Conservation (phyloP, 768 basidiomycete genomes). For the Boletus edulis region DNA sequence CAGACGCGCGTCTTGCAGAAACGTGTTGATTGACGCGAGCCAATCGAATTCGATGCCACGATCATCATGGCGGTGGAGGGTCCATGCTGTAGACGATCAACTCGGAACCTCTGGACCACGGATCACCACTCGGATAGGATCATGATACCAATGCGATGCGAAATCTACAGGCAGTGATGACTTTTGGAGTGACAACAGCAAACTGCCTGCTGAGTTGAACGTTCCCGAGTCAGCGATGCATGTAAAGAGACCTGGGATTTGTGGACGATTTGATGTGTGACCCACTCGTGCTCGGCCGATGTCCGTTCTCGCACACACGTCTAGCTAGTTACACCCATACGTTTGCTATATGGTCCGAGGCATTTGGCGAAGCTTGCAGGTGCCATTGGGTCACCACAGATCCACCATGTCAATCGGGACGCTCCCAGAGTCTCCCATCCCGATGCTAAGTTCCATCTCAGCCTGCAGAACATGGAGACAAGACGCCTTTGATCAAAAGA, state of each 20-base stretch:
- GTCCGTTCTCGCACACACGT: too few species aligned
- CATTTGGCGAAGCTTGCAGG: constrained; percentile 2
- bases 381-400: not conserved
- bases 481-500: constrained; percentile 51
- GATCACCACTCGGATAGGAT: too few species aligned
- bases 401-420: constrained; percentile 18
- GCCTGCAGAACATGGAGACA: constrained; percentile 74
- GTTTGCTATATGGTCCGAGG: constrained; percentile 8
- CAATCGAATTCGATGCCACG: constrained; percentile 16
- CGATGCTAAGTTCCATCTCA: constrained; percentile 56
- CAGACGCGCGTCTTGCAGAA: constrained; percentile 17
- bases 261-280: too few species aligned
- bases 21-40: constrained; percentile 10
- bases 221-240: too few species aligned
- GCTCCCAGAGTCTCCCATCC: constrained; percentile 36
- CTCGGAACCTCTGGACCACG: too few species aligned
- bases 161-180: too few species aligned
- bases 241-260: too few species aligned
- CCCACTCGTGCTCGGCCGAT: too few species aligned
- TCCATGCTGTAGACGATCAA: constrained; percentile 23
- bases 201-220: too few species aligned
- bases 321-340: too few species aligned
- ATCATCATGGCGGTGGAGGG: constrained; percentile 56
- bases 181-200: too few species aligned
- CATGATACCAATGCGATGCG: too few species aligned